Conservation (phyloP, 2,329 filamentous ascomycete species). For the Venturia pyrina region DNA sequence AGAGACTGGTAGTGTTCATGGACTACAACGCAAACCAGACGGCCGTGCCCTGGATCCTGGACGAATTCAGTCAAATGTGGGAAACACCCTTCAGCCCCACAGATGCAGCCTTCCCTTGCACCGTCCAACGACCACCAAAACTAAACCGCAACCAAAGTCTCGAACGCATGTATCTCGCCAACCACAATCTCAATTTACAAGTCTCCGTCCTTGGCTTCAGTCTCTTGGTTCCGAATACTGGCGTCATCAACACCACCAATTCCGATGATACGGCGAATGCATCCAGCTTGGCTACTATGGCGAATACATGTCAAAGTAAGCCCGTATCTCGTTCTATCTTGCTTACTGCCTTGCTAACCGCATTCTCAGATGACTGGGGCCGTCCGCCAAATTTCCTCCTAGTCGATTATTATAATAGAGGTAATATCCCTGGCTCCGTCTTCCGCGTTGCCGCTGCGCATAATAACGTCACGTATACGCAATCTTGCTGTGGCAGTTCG, state of each 20-base stretch:
- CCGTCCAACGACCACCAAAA: conserved; percentile 62
- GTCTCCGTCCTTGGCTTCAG: conserved; percentile 21
- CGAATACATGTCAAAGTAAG: conserved; percentile 24
- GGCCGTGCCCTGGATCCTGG: conserved; percentile 70
- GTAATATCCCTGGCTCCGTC: conserved; percentile 27
- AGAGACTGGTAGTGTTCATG: conserved; percentile 30
- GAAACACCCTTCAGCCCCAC: conserved; percentile 78
- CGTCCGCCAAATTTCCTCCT: conserved; percentile 32
- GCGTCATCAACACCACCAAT: conserved; percentile 26
- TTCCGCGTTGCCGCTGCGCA: conserved; percentile 35
- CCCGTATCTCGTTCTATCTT: background rate
- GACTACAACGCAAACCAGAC: conserved; percentile 57
- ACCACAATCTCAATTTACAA: conserved; percentile 83
- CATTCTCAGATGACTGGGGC: conserved; percentile 21
- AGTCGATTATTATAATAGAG: conserved; percentile 31
- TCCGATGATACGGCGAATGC: conserved; percentile 22
- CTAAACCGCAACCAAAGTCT: conserved; percentile 38
- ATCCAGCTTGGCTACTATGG: conserved; percentile 24
- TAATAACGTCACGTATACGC: conserved; percentile 63
- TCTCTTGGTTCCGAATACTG: conserved; percentile 28
- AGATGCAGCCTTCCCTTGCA: conserved; percentile 64
- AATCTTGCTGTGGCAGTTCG: conserved; percentile 44
- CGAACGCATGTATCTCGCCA: conserved; percentile 67
- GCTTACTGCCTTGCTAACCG: conserved; percentile 10
- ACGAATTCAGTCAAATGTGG: conserved; percentile 83